A percentile compares a stretch with the other conserved stretches of the same genome.
Evolutionary conservation across 768 basidiomycete genomes (phyloP).

Genomic region (Naganishia randhawae): DNA sequence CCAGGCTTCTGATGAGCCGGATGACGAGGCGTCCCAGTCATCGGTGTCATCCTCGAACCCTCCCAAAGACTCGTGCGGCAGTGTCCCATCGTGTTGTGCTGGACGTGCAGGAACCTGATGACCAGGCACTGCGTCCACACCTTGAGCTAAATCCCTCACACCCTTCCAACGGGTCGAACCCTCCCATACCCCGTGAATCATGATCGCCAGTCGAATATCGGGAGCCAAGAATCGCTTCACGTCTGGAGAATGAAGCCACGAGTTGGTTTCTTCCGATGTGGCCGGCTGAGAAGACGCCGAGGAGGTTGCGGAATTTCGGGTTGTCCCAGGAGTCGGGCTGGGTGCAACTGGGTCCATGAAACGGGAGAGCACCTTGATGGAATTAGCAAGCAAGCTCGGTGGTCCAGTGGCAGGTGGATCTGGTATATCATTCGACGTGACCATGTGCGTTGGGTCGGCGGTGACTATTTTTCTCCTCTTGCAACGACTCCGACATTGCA

Average conservation of each 20-base stretch:
- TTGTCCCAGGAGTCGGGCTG: background rate
- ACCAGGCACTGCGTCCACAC: no score
- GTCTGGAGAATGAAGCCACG: background rate
- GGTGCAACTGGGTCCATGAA: constrained; percentile 3
- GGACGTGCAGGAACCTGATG: no score
- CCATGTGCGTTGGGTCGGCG: background rate
- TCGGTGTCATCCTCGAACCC: background rate
- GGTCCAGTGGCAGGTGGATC: background rate
- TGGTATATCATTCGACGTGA: background rate
- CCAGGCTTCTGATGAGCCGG: background rate
- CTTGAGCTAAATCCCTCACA: background rate
- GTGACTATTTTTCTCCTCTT: background rate
- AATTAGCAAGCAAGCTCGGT: background rate
- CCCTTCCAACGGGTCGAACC: background rate
- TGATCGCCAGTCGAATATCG: background rate
- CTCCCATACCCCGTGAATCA: background rate
- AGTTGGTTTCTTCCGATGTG: background rate
- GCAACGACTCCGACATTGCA: background rate
- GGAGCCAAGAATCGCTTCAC: background rate
- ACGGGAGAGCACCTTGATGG: background rate
- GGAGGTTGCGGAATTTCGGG: background rate
- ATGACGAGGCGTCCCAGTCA: background rate
- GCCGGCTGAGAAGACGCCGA: no score
- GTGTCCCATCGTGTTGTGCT: background rate
- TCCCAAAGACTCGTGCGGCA: background rate